Evolutionary conservation across 805 yeast genomes (phyloP).

Genomic region (Spathaspora passalidarum): DNA sequence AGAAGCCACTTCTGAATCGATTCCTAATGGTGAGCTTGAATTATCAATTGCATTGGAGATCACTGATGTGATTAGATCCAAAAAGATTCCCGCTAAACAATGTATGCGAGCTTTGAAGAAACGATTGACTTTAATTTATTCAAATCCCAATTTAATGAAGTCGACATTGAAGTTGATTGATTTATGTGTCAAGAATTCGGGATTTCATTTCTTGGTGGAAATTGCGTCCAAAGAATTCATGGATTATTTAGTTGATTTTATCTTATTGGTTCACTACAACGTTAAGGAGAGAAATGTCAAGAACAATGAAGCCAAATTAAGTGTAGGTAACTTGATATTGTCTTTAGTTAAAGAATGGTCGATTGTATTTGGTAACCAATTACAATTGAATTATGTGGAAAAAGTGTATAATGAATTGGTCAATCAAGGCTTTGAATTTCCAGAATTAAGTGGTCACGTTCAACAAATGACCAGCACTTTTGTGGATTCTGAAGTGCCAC

Average conservation of each 20-base stretch:
- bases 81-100: slow-evolving; percentile 72
- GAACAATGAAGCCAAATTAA: slow-evolving; percentile 22
- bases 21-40: slow-evolving; percentile 89
- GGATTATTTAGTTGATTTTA: slow-evolving; percentile 62
- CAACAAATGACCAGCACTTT: slow-evolving; percentile 42
- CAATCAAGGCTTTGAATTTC: slow-evolving; percentile 66
- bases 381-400: slow-evolving; percentile 63
- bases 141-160: slow-evolving; percentile 77
- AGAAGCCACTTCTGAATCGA: slow-evolving; percentile 82
- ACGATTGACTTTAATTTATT: slow-evolving; percentile 53
- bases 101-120: slow-evolving; percentile 84
- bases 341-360: slow-evolving; percentile 77
- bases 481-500: slow-evolving; percentile 88
- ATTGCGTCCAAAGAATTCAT: slow-evolving; percentile 81
- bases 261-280: slow-evolving; percentile 39
- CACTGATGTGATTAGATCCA: slow-evolving; percentile 82
- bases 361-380: slow-evolving; percentile 62
- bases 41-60: slow-evolving; percentile 71
- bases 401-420: slow-evolving; percentile 58
- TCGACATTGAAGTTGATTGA: slow-evolving; percentile 77
- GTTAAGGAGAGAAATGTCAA: slow-evolving; percentile 21
- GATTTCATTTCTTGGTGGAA: slow-evolving; percentile 76
- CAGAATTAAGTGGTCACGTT: slow-evolving; percentile 33
- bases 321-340: slow-evolving; percentile 58
- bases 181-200: slow-evolving; percentile 89